Conservation (phyloP, 306 rosid species). For the Arachis stenosperma region DNA sequence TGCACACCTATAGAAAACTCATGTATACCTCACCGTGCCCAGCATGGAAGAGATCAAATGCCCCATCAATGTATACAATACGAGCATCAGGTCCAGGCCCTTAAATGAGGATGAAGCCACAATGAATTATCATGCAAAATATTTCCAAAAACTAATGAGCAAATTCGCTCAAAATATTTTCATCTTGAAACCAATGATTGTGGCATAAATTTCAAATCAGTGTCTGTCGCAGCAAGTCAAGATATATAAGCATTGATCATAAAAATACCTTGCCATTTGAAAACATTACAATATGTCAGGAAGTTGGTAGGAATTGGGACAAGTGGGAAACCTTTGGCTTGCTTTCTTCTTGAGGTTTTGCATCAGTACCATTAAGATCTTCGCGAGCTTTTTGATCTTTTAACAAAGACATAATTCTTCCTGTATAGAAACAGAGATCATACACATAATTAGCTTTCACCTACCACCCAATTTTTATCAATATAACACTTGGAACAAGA, state of each 20-base stretch:
- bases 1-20: slow-evolving; percentile 5
- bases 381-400: slow-evolving; percentile 42
- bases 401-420: slow-evolving; percentile 79
- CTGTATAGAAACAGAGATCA: slow-evolving; percentile 50
- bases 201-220: slow-evolving; percentile 10
- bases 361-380: slow-evolving; percentile 51
- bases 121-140: neutral
- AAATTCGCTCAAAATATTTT: slow-evolving; percentile 29
- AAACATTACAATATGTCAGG: slow-evolving; percentile 91
- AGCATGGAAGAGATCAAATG: slow-evolving; percentile 98
- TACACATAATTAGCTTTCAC: slow-evolving; percentile 27
- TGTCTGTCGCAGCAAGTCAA: slow-evolving; percentile 1
- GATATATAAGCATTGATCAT: neutral
- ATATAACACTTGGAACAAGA: slow-evolving; percentile 17
- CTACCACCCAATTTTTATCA: slow-evolving; percentile 18
- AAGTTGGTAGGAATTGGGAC: slow-evolving; percentile 92
- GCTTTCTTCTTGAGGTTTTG: slow-evolving; percentile 50
- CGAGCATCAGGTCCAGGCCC: slow-evolving; percentile 96
- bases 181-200: slow-evolving; percentile 17
- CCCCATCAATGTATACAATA: slow-evolving; percentile 96
- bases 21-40: slow-evolving; percentile 88
- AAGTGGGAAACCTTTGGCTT: slow-evolving; percentile 54
- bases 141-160: slow-evolving; percentile 17
- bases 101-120: slow-evolving; percentile 48
- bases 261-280: slow-evolving; percentile 88